Conservation (phyloP, 371 early-diverging fungal species). For the Circinella minor region DNA sequence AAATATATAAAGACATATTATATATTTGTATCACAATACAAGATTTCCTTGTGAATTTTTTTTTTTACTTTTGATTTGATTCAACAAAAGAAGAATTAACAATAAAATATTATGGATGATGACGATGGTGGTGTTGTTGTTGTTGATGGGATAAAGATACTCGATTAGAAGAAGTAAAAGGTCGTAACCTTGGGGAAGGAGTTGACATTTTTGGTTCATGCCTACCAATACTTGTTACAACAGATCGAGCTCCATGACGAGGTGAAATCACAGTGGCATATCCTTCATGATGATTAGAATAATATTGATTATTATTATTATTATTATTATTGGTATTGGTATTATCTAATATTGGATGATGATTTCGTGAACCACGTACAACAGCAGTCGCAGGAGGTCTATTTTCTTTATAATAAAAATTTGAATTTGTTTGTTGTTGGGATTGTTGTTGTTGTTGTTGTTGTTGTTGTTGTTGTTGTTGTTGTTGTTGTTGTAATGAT, state of each 20-base stretch:
- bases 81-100: too few relatives aligned
- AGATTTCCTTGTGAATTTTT: too few relatives aligned
- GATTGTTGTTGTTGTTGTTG: too few relatives aligned
- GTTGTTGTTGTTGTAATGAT: too few relatives aligned
- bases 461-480: too few relatives aligned
- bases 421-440: too few relatives aligned
- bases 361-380: not conserved
- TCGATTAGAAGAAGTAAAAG: not conserved
- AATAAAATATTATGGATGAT: too few relatives aligned
- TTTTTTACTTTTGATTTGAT: too few relatives aligned
- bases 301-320: not conserved
- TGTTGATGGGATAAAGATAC: not conserved
- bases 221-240: not conserved
- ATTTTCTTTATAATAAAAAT: too few relatives aligned
- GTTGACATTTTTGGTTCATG: not conserved
- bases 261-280: not conserved
- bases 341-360: not conserved
- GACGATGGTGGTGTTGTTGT: not conserved
- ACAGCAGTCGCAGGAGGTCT: too few relatives aligned
- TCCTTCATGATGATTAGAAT: not conserved
- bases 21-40: too few relatives aligned
- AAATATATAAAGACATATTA: too few relatives aligned
- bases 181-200: not conserved
- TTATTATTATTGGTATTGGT: not conserved
- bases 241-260: not conserved